Conservation (phyloP, 352 stramenopile genomes). For the Pythium brachiatum region DNA sequence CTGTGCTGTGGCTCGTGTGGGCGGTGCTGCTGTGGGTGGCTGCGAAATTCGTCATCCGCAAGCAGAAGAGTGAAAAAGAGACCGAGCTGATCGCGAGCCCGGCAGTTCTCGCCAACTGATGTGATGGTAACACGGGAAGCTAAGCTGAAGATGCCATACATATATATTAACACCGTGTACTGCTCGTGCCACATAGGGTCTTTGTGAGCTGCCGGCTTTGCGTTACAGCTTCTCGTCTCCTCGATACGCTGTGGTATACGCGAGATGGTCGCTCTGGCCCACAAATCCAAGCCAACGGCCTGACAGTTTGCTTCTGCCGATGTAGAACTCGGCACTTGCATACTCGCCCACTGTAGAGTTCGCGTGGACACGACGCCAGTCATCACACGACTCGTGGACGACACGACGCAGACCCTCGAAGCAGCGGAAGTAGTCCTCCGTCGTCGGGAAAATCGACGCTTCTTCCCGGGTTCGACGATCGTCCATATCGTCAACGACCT, state of each 20-base stretch:
- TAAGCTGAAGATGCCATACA: too few relatives aligned
- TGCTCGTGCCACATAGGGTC: too few relatives aligned
- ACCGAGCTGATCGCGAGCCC: background rate
- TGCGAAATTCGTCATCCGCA: slow-evolving; percentile 31
- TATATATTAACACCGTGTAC: too few relatives aligned
- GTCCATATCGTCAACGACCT: background rate
- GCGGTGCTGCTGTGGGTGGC: slow-evolving; percentile 60
- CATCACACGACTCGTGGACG: background rate
- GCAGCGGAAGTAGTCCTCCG: background rate
- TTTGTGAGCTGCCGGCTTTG: too few relatives aligned
- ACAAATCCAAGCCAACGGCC: slow-evolving; percentile 13
- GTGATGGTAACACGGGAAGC: too few relatives aligned
- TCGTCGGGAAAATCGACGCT: background rate
- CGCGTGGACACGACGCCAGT: slow-evolving; percentile 6
- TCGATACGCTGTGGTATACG: too few relatives aligned
- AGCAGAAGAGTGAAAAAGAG: background rate
- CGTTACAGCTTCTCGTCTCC: too few relatives aligned
- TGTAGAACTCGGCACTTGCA: slow-evolving; percentile 11
- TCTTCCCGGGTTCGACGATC: background rate
- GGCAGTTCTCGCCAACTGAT: background rate
- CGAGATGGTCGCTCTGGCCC: background rate
- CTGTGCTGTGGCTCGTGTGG: slow-evolving; percentile 72
- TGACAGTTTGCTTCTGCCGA: slow-evolving; percentile 6
- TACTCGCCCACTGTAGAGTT: background rate
- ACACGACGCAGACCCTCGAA: background rate